Base-by-base conservation (phyloP, 257 asterid species). In the Solanum commersonii region DNA sequence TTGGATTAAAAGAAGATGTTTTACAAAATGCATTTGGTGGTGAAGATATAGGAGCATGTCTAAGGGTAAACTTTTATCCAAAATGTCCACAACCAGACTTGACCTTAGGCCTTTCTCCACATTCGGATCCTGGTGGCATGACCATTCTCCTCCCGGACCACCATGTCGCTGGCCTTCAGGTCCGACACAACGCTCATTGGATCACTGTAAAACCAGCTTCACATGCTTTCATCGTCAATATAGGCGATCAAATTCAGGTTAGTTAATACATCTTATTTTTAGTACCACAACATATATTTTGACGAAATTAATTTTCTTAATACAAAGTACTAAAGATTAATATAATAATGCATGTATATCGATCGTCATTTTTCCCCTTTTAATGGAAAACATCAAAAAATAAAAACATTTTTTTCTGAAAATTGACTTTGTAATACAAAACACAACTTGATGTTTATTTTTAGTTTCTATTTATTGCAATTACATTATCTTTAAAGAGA, bases 51-150 rank as follows among this genome's bases (percentile, higher is more conserved):
- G 99, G 99, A 70, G 97, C 99, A 2, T 96, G 98, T 89, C 88
- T 96, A 16, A 92, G 99, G 88, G 98, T 95, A 22, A 96, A 94
- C 60, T 96, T 92, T 74, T 96, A 96, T 84, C 99, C 99, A 6
- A 96, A 92, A 88, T 96, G 99, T 23, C 99, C 99, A 1, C 94
- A 93, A 25, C 99, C 99, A 13, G 98, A 95, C 23, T 71, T 96
- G 38, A 87, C 98, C 34, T 93, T 96, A 5, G 99, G 99, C 16
- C 93, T 96, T 9, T 94, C 98, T 1, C 71, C 98, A 5, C 99
- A 96, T 90, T 95, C 99, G 25, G 98, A 96, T 88, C 99, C 98
- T 14, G 98, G 98, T 5, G 99, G 99, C 9, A 88, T 96, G 93
- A 95, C 99, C 11, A 68, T 96, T 77, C 95, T 96, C 2, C 81